Evolutionary conservation across 164 flowering plant species (phyloP), one percentile per base, ranked within the genome.

Genomic region (Litsea cubeba): DNA sequence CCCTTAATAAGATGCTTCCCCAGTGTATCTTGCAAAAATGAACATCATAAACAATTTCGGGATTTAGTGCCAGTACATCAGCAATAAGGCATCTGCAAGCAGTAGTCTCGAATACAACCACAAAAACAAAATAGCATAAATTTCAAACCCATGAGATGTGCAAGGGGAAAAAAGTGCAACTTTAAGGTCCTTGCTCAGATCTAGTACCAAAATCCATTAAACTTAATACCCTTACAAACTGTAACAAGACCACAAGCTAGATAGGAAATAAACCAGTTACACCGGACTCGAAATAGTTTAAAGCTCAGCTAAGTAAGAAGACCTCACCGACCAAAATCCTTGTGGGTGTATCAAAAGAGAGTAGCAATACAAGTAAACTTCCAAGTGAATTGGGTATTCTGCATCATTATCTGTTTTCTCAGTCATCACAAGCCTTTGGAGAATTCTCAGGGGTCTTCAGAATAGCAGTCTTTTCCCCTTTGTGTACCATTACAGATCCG

Each of bases 391-490:
- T 28, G 46, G 46, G 46, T 40, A 40, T 40, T 40, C 46, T 8
- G 60, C 60, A 18, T 54, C 60, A 54, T 20, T 20, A 54, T 20
- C 17, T 23, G 28, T 57, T 62, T 30, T 18, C 67, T 81, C 72
- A 87, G 68, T 83, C 91, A 65, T 87, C 87, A 3, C 87, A 77
- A 66, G 85, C 92, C 81, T 90, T 80, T 2, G 96, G 97, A 54
- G 97, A 92, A 77, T 89, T 92, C 77, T 90, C 96, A 0, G 97
- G 97, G 0, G 96, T 91, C 83, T 89, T 89, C 77, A 86, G 63
- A 77, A 60, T 75, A 1, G 79, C 69, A 32, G 82, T n/a, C 5
- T 72, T 70, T 69, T 80, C 81, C 51, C 80, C 89, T 79, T 85
- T 89, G 71, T 95, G 91, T n/a, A 81, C 85, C 1, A 73, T 74